These are phyloP conservation scores for Blastobotrys robertii DNA, from an alignment of 805 yeast species.

Conservation along the genomic window DNA sequence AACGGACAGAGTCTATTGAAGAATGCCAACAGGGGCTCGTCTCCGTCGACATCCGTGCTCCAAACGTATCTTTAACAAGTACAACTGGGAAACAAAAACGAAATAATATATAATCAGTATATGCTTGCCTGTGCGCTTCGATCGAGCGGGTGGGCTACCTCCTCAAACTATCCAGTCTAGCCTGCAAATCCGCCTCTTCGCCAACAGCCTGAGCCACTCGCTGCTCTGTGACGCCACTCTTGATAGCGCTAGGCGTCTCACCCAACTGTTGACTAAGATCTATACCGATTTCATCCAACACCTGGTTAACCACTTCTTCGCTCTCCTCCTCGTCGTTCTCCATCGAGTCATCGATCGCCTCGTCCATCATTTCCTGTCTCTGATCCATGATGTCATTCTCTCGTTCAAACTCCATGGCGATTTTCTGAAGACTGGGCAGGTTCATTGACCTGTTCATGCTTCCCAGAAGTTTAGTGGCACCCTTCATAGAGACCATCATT, in stretches of 20 bases:
- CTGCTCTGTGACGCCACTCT: slow-evolving; percentile 22
- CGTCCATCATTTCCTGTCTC: slow-evolving; percentile 98
- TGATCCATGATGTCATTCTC: slow-evolving; percentile 97
- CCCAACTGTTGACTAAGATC: slow-evolving; percentile 49
- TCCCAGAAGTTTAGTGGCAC: slow-evolving; percentile 64
- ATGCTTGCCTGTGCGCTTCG: background rate
- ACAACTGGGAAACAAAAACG: no score
- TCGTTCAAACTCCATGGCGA: slow-evolving; percentile 90
- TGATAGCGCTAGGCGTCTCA: slow-evolving; percentile 35
- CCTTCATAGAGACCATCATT: slow-evolving; percentile 91
- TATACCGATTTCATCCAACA: slow-evolving; percentile 92
- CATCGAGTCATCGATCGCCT: slow-evolving; percentile 94
- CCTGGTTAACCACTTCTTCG: slow-evolving; percentile 84
- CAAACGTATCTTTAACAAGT: no score
- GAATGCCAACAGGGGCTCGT: no score
- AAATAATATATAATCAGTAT: no score
- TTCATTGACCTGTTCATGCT: slow-evolving; percentile 90
- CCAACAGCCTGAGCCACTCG: slow-evolving; percentile 50
- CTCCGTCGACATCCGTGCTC: no score
- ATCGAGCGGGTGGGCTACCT: slow-evolving; percentile 28
- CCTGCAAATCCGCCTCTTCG: slow-evolving; percentile 75
- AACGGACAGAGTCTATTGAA: no score
- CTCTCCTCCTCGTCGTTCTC: slow-evolving; percentile 82
- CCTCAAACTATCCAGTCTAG: slow-evolving; percentile 74
- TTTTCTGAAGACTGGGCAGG: slow-evolving; percentile 75